Evolutionary conservation across 2,329 filamentous ascomycete genomes (phyloP).

Genomic region (Diplodia sapinea): DNA sequence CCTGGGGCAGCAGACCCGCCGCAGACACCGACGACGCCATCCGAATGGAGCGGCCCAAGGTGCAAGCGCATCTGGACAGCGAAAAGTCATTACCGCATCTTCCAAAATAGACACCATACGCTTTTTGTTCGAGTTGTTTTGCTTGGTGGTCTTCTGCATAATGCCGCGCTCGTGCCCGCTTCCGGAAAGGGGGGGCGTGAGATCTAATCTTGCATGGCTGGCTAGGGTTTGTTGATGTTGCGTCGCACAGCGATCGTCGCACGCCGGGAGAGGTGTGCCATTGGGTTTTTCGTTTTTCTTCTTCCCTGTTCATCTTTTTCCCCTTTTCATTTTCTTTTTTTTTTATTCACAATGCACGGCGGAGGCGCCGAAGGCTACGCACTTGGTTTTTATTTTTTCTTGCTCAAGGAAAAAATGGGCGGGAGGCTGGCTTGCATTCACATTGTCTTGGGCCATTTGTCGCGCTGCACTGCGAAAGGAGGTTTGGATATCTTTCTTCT

Average conservation of each 20-base stretch:
- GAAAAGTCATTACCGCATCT: conserved; percentile 29
- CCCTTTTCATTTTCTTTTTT: conserved; percentile 2
- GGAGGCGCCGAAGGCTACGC: conserved; percentile 26
- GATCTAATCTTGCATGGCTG: conserved; percentile 29
- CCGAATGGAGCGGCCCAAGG: conserved; percentile 39
- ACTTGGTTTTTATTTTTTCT: conserved; percentile 27
- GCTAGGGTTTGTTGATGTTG: conserved; percentile 26
- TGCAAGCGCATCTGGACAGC: conserved; percentile 13
- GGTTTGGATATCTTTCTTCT: background rate
- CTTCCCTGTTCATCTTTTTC: background rate
- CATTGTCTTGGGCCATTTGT: conserved; percentile 27
- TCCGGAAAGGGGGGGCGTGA: conserved; percentile 15
- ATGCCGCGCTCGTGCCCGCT: conserved; percentile 29
- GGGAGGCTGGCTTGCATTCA: conserved; percentile 31
- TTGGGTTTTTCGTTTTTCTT: background rate
- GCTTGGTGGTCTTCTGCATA: conserved; percentile 28
- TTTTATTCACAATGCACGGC: conserved; percentile 12
- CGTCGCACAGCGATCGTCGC: conserved; percentile 26
- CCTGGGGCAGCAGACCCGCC: conserved; percentile 92
- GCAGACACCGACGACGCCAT: conserved; percentile 73
- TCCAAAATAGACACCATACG: conserved; percentile 29
- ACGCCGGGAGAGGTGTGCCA: conserved; percentile 11
- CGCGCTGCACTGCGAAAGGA: conserved; percentile 25
- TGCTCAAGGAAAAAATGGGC: conserved; percentile 11
- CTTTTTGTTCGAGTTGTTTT: conserved; percentile 18